Conservation (phyloP, 2,329 filamentous ascomycete genomes). For the Ceratocystis lukuohia region DNA sequence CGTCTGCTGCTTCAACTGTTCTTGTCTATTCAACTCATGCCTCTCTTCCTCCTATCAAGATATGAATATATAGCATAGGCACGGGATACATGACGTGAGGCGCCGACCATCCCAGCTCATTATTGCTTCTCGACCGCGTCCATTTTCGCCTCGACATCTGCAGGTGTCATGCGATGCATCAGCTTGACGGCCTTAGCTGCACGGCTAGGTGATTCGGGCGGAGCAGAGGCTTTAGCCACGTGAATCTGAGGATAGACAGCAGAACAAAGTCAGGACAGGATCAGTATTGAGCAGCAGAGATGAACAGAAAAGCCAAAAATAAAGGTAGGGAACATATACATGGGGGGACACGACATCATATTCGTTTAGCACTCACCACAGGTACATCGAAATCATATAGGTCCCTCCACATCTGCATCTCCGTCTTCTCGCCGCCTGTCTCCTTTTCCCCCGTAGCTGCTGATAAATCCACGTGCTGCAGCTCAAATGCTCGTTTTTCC, state of each 20-base stretch:
- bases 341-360: background rate
- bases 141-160: conserved; percentile 56
- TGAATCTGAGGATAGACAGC: conserved; percentile 35
- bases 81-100: no score
- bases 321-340: background rate
- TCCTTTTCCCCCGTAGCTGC: conserved; percentile 25
- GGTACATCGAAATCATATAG: conserved; percentile 73
- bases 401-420: conserved; percentile 52
- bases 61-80: no score
- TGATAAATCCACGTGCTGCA: conserved; percentile 57
- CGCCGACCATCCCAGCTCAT: background rate
- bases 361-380: conserved; percentile 41
- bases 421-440: conserved; percentile 23
- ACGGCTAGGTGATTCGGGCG: conserved; percentile 39
- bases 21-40: background rate
- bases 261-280: background rate
- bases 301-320: background rate
- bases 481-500: conserved; percentile 47
- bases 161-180: conserved; percentile 62
- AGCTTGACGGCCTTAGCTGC: conserved; percentile 52
- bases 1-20: background rate
- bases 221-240: conserved; percentile 43
- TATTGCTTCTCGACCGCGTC: conserved; percentile 38
- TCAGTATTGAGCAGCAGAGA: background rate
- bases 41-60: no score